These are phyloP conservation scores for Wickerhamomyces mucosus DNA, from an alignment of 805 yeast species.

Conservation along the genomic window DNA sequence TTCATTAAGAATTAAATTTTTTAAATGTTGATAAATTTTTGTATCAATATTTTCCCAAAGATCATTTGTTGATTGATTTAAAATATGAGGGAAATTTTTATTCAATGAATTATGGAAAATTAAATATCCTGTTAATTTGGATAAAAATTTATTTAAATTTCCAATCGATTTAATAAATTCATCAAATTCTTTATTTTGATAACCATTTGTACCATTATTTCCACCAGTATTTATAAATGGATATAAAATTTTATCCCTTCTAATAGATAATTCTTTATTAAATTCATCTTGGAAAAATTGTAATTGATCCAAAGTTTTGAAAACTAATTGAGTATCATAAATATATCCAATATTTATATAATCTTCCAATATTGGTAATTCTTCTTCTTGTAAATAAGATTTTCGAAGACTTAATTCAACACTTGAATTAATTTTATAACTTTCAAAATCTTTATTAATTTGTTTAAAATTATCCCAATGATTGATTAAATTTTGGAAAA, in stretches of 20 bases:
- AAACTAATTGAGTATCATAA: conserved; percentile 77
- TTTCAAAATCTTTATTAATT: conserved; percentile 33
- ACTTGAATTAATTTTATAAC: conserved; percentile 74
- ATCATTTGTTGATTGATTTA: conserved; percentile 46
- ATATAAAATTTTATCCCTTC: conserved; percentile 61
- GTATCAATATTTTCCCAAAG: conserved; percentile 65
- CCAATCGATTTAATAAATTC: conserved; percentile 22
- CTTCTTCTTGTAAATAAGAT: conserved; percentile 32
- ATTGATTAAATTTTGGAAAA: conserved; percentile 45
- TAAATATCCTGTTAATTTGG: conserved; percentile 65
- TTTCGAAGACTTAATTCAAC: conserved; percentile 73
- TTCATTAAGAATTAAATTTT: conserved; percentile 34
- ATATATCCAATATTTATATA: conserved; percentile 59
- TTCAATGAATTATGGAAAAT: conserved; percentile 65
- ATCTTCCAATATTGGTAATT: conserved; percentile 23
- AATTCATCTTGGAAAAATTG: conserved; percentile 54
- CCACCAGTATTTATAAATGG: conserved; percentile 33
- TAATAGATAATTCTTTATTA: conserved; percentile 60
- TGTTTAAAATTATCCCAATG: conserved; percentile 47
- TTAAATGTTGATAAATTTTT: conserved; percentile 50
- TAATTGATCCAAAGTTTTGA: conserved; percentile 58
- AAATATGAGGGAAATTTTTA: conserved; percentile 50
- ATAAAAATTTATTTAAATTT: conserved; percentile 45
- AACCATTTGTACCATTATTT: conserved; percentile 34
- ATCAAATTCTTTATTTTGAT: conserved; percentile 21